These are phyloP conservation scores for Arabidopsis hybrid DNA, from an alignment of 441 rosid genomes.

Conservation along the genomic window DNA sequence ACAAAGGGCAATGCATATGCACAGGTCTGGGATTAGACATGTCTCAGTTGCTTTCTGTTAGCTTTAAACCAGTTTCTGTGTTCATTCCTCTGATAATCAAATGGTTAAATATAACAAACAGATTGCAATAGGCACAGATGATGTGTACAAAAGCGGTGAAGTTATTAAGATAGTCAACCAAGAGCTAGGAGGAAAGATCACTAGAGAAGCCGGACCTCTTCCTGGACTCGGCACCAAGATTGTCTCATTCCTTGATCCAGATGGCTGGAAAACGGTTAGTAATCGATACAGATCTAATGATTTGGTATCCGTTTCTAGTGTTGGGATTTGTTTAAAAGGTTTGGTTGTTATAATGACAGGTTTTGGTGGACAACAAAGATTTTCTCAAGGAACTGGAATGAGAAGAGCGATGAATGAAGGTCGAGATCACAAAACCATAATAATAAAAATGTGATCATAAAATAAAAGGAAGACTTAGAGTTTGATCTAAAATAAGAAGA, in stretches of 20 bases:
- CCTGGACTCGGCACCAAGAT: slow-evolving; percentile 93
- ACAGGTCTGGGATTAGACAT: slow-evolving; percentile 56
- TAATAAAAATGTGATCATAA: slow-evolving; percentile 23
- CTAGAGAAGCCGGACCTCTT: slow-evolving; percentile 86
- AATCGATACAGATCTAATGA: not conserved
- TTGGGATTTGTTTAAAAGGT: not conserved
- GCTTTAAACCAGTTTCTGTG: slow-evolving; percentile 2
- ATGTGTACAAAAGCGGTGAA: slow-evolving; percentile 95
- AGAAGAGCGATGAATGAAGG: slow-evolving; percentile 20
- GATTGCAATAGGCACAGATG: slow-evolving; percentile 90
- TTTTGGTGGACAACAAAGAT: slow-evolving; percentile 93
- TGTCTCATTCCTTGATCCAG: slow-evolving; percentile 86
- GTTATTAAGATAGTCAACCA: slow-evolving; percentile 69
- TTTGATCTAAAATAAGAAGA: slow-evolving; percentile 12
- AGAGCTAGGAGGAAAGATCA: slow-evolving; percentile 95
- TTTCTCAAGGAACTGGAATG: slow-evolving; percentile 83
- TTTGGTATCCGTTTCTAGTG: not conserved
- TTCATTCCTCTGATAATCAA: not conserved
- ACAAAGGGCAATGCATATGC: slow-evolving; percentile 97
- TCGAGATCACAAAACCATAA: slow-evolving; percentile 17
- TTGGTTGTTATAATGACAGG: slow-evolving; percentile 50
- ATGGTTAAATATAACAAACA: slow-evolving; percentile 40
- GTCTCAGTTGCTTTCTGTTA: not conserved
- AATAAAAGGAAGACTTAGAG: slow-evolving; percentile 9
- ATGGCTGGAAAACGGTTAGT: slow-evolving; percentile 98